These are phyloP conservation scores for Orbilia quercus DNA, from an alignment of 2,329 filamentous ascomycete species.

Conservation along the genomic window DNA sequence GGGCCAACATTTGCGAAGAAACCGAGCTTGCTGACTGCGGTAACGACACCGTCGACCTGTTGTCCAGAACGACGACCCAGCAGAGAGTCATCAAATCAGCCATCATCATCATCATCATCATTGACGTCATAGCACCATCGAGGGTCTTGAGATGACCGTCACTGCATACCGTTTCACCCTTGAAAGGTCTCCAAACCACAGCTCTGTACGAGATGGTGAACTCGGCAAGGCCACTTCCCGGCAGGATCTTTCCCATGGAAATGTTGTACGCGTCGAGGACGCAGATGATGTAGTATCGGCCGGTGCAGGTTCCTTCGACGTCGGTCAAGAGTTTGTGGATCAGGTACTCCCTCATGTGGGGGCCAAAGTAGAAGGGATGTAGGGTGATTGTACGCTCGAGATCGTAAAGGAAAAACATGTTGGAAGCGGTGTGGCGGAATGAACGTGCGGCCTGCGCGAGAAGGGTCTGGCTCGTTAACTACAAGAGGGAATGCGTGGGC, in stretches of 20 bases:
- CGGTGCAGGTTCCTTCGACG: conserved; percentile 93
- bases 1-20: conserved; percentile 89
- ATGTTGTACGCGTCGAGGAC: conserved; percentile 98
- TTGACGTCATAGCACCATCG: no score
- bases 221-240: conserved; percentile 89
- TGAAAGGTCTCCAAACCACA: conserved; percentile 97
- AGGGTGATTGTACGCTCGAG: conserved; percentile 94
- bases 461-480: conserved; percentile 1
- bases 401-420: conserved; percentile 98
- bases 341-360: conserved; percentile 90
- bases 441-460: conserved; percentile 42
- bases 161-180: conserved; percentile 88
- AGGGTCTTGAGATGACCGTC: conserved; percentile 5
- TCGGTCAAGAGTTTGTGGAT: conserved; percentile 89
- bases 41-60: conserved; percentile 92
- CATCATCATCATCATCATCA: conserved; percentile 33
- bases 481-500: conserved; percentile 2
- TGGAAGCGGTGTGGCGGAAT: conserved; percentile 40
- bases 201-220: conserved; percentile 95
- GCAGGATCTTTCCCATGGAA: conserved; percentile 89
- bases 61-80: conserved; percentile 54
- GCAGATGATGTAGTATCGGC: conserved; percentile 96
- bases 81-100: conserved; percentile 32
- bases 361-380: conserved; percentile 96
- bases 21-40: conserved; percentile 87